phyloP scores from a whole-genome alignment of 2,329 filamentous ascomycete genomes.

The Colletotrichum horii region DNA sequence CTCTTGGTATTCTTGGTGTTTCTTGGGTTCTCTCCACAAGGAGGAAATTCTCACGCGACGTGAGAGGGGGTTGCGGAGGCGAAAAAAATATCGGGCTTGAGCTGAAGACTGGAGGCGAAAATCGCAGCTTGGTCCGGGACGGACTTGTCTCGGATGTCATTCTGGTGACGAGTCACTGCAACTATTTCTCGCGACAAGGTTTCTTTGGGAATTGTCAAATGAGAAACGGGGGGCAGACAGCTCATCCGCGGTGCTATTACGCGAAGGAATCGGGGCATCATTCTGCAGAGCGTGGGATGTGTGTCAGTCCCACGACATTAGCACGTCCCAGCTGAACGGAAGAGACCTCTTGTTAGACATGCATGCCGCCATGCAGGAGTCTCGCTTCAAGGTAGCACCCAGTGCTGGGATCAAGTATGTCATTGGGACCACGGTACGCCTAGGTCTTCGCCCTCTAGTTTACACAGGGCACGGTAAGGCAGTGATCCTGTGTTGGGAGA shows the following conservation, averaged over 20 bases:
- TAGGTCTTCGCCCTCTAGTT: neutral
- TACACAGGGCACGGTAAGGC: neutral
- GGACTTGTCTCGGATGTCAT: neutral
- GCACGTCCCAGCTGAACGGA: constrained; percentile 11
- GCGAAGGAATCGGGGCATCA: neutral
- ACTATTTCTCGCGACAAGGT: neutral
- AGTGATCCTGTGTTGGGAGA: neutral
- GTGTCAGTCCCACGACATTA: neutral
- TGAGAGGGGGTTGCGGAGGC: neutral
- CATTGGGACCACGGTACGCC: neutral
- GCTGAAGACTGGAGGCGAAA: neutral
- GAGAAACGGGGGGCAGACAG: neutral
- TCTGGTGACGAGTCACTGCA: neutral
- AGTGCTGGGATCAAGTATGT: neutral
- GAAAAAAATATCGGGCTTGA: neutral
- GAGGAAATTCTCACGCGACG: constrained; percentile 5
- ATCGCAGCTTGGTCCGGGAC: neutral
- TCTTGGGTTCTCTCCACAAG: constrained; percentile 10
- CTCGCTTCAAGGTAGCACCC: neutral
- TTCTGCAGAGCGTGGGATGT: neutral
- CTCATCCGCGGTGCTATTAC: neutral
- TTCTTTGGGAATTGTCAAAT: neutral
- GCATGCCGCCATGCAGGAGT: neutral
- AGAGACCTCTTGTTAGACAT: constrained; percentile 3
- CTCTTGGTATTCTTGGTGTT: neutral